Evolutionary conservation across 345 rosid species (phyloP).

Genomic region (Reutealis trisperma): DNA sequence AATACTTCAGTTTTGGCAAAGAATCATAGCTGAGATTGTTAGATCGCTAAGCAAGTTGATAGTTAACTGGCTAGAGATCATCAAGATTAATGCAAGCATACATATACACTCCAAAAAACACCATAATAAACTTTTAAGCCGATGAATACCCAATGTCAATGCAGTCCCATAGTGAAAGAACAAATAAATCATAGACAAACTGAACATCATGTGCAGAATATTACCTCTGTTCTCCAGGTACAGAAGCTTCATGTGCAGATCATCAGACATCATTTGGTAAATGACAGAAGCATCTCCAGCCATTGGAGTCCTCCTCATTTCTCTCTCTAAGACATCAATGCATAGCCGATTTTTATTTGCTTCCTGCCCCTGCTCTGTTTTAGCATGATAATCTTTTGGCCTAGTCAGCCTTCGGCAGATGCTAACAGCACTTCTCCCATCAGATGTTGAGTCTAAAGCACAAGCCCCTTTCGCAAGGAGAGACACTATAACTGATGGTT

Average conservation of each 20-base stretch:
- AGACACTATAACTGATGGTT: slow-evolving; percentile 68
- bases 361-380: slow-evolving; percentile 74
- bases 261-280: slow-evolving; percentile 60
- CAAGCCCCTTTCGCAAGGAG: slow-evolving; percentile 73
- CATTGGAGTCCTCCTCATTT: slow-evolving; percentile 78
- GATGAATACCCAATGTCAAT: neutral
- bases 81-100: neutral
- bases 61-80: neutral
- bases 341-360: slow-evolving; percentile 76
- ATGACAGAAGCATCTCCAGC: slow-evolving; percentile 48
- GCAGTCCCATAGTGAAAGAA: neutral
- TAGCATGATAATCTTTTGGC: slow-evolving; percentile 80
- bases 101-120: neutral
- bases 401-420: slow-evolving; percentile 81
- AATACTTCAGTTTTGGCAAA: neutral
- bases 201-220: slow-evolving; percentile 8
- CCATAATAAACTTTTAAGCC: neutral
- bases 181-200: neutral
- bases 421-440: slow-evolving; percentile 81
- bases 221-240: slow-evolving; percentile 97
- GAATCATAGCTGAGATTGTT: neutral
- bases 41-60: neutral
- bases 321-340: slow-evolving; percentile 81
- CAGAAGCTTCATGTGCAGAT: slow-evolving; percentile 80
- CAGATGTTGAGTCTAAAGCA: slow-evolving; percentile 62